Percentiles rank a stretch among this genome's conserved stretches.
These are phyloP conservation scores for Ceratocystis ficicola DNA, from an alignment of 2,329 filamentous ascomycete species.

Conservation along the genomic window DNA sequence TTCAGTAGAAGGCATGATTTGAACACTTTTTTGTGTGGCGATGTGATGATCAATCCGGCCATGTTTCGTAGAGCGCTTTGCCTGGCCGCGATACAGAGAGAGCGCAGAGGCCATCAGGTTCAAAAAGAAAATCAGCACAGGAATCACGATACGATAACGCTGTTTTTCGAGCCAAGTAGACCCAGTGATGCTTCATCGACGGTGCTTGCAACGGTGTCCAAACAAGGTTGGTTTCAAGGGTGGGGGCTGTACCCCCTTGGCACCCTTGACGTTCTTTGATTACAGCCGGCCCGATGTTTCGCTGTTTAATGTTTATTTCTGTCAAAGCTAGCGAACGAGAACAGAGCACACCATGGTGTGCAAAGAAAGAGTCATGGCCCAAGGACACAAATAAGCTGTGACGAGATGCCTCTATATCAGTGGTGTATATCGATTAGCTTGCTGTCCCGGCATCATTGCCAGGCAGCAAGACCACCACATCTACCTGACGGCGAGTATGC, in stretches of 20 bases:
- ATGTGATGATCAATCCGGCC: not conserved
- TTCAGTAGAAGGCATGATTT: not conserved
- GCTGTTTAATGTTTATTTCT: constrained; percentile 8
- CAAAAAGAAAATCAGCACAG: not conserved
- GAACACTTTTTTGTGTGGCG: not conserved
- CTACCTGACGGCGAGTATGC: too few species aligned
- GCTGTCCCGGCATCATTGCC: not conserved
- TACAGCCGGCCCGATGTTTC: not conserved
- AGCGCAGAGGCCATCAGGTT: not conserved
- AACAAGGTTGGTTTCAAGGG: constrained; percentile 10
- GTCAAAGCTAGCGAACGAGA: not conserved
- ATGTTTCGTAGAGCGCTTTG: not conserved
- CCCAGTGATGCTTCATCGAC: constrained; percentile 1
- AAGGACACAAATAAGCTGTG: not conserved
- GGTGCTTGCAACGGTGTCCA: constrained; percentile 1
- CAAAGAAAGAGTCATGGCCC: not conserved
- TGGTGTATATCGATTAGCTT: not conserved
- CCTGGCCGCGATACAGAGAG: not conserved
- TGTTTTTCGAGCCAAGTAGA: not conserved
- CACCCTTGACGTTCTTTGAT: too few species aligned
- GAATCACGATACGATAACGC: not conserved
- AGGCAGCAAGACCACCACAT: not conserved
- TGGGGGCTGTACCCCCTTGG: not conserved
- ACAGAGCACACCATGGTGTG: not conserved
- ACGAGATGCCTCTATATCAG: not conserved